Evolutionary conservation across 2,329 filamentous ascomycete species (phyloP), one percentile per base, ranked within the genome.

Genomic region (Aspergillus ochraceus): DNA sequence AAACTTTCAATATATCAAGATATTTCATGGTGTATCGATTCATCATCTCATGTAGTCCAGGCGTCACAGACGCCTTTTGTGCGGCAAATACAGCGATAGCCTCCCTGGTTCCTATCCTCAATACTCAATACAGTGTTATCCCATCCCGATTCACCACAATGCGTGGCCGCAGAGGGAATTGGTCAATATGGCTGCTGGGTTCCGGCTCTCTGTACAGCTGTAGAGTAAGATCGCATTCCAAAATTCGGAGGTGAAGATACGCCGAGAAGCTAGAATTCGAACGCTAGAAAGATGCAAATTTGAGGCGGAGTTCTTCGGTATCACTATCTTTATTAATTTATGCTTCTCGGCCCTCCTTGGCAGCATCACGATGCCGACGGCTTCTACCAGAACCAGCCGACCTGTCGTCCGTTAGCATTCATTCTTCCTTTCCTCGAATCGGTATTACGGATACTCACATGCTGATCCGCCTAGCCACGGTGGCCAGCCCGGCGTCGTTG

Each of bases 391-490:
- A 68, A 36, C 77, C 77, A 57, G 76, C 74, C 49, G 76, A 77
- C 75, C 77, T 79, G 51, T 5, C 19, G 14, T 47, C 12, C 22
- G 42, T 70, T 66, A 71, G 65, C 3, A 39, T 26, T 24, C 29
- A 17, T 36, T 54, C 39, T 22, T n/a, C 12, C 17, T n/a, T 47
- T 50, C 29, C 5, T 20, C 2, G 12, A 17, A 11, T 20, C n/a
- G 24, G 10, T 36, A 52, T n/a, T 42, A 10, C 20, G 11, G 24
- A 56, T 36, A 32, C 91, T 91, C 81, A 98, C 95, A 96, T 96
- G 89, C 92, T 97, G 71, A 99, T 90, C 76, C 94, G 87, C 77
- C 95, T 86, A 26, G 92, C 95, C 61, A 99, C 86, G 64, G 90
- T 88, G 69, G 94, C 91, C 71, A 99, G 78, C 70, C 91, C 90